phyloP scores from a whole-genome alignment of 108 stramenopile genomes.

The Bacterosira constricta region DNA sequence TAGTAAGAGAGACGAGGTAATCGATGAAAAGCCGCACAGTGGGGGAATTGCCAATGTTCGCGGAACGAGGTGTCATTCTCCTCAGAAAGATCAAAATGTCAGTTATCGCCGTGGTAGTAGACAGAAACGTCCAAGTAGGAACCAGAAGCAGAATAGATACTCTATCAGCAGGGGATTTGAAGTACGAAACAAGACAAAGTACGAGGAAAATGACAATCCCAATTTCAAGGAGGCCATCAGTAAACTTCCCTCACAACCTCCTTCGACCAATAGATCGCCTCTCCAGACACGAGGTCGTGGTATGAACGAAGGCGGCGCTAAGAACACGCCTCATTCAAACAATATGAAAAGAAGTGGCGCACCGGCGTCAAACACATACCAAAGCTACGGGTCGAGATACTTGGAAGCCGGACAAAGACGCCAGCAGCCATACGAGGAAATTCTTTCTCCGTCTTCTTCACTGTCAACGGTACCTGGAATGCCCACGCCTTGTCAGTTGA shows the following conservation, averaged over 20 bases:
- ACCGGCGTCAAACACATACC: not conserved
- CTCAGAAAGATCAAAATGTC: not conserved
- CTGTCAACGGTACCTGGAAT: constrained; percentile 33
- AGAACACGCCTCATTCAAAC: not conserved
- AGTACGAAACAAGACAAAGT: not conserved
- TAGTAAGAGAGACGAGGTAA: not conserved
- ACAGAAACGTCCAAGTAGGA: not conserved
- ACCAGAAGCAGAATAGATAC: not conserved
- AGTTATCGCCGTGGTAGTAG: not conserved
- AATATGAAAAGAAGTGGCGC: not conserved
- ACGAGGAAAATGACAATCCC: constrained; percentile 20
- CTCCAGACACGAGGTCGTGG: not conserved
- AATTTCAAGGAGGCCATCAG: constrained; percentile 10
- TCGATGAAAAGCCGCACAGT: not conserved
- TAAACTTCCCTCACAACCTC: constrained; percentile 2
- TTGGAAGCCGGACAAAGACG: not conserved
- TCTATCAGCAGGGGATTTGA: not conserved
- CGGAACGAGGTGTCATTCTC: constrained; percentile 18
- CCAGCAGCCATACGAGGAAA: constrained; percentile 12
- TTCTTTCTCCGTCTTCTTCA: constrained; percentile 43
- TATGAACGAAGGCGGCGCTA: not conserved
- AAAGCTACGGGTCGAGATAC: not conserved
- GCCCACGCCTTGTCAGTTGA: constrained; percentile 45
- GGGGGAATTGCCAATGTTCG: constrained; percentile 21
- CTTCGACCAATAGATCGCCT: not conserved